These are phyloP conservation scores for Fusarium sp. DNA, from an alignment of 2,329 filamentous ascomycete genomes.

Conservation along the genomic window DNA sequence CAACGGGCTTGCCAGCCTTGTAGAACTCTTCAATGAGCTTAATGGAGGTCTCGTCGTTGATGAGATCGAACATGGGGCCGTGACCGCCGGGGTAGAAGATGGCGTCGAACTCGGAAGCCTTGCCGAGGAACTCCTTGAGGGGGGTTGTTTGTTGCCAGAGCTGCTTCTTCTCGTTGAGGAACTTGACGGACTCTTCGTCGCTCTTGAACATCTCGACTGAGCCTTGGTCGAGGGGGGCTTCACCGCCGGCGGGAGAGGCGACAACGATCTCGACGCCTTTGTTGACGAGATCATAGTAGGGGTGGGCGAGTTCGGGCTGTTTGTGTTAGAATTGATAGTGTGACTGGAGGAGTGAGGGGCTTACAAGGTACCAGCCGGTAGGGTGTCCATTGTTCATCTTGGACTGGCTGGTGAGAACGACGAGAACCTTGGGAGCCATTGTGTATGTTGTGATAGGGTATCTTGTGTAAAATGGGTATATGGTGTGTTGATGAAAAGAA, in stretches of 20 bases:
- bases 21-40: constrained; percentile 73
- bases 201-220: constrained; percentile 67
- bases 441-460: constrained; percentile 18
- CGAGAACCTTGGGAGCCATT: constrained; percentile 73
- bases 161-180: constrained; percentile 66
- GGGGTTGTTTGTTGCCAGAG: constrained; percentile 74
- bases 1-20: constrained; percentile 70
- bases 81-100: constrained; percentile 70
- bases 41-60: constrained; percentile 66
- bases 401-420: constrained; percentile 75
- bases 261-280: constrained; percentile 63
- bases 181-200: constrained; percentile 65
- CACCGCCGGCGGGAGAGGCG: constrained; percentile 73
- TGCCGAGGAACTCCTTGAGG: constrained; percentile 67
- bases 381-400: constrained; percentile 63
- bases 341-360: constrained; percentile 21
- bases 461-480: neutral
- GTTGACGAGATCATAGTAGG: constrained; percentile 66
- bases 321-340: neutral
- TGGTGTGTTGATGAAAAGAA: neutral
- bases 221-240: constrained; percentile 69
- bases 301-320: constrained; percentile 73
- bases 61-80: constrained; percentile 76
- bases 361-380: constrained; percentile 79
- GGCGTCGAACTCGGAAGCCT: constrained; percentile 72